Base-by-base conservation (phyloP, 306 rosid species). In the Quillaja saponaria region DNA sequence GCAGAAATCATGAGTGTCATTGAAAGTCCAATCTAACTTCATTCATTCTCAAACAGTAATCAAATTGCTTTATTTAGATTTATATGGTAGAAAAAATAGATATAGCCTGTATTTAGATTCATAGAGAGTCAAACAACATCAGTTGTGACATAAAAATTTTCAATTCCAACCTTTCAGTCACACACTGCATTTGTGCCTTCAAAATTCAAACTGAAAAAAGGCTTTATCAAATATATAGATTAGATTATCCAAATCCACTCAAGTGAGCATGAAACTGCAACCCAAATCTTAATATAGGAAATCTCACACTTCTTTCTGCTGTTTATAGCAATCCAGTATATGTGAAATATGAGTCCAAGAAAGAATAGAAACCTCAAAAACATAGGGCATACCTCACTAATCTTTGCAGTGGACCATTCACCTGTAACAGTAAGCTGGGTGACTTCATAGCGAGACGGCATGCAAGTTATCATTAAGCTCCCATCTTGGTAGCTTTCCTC, bases 401-500 rank as follows among this genome's bases (percentile, higher is more conserved):
- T 34, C 66, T 79, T 82, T 49, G 88, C 71, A 14, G 91, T 73
- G 58, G 97, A 89, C 99, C 99, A 94, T 68, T 89, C 96, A 58
- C 98, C 98, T 0, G 95, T 88, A 61, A 92, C 71, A 13, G 85
- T 81, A 48, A 92, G 87, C 67, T 94, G 99, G 79, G 97, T 94
- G 67, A 94, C 81, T 84, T 94, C 97, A 4, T 87, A 85, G 49
- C 91, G 95, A 59, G 96, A 83, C 47, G 97, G 96, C 95, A 94
- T 89, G 81, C 89, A 87, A 25, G 97, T 69, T 47, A 94, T 82
- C 86, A 78, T 80, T 60, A 94, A 45, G 73, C 87, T 83, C 82
- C 99, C 99, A 57, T 94, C 99, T 83, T 94, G 91, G 79, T 56
- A 42, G 80, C 83, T 85, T 88, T 94, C 99, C 79, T 94, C 99